Conservation (phyloP, 768 basidiomycete species). For the Boletus eberwhitei region DNA sequence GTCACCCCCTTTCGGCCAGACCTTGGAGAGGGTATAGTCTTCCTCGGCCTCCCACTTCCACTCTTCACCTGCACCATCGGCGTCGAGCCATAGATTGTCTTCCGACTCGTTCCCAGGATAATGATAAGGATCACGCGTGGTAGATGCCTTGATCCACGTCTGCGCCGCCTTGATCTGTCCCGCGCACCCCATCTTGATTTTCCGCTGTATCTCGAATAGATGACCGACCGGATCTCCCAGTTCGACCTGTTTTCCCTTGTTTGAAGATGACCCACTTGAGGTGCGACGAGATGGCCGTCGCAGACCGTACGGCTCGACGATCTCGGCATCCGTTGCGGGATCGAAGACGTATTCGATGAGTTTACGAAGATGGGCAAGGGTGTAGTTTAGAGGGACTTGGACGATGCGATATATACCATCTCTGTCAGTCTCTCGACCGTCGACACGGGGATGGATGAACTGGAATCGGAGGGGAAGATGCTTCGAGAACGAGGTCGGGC, state of each 20-base stretch:
- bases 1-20: constrained; percentile 49
- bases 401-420: constrained; percentile 62
- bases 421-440: constrained; percentile 24
- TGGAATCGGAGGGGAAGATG: constrained; percentile 67
- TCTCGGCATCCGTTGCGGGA: constrained; percentile 26
- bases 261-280: constrained; percentile 5
- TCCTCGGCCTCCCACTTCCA: constrained; percentile 74
- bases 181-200: constrained; percentile 40
- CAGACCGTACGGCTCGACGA: constrained; percentile 15
- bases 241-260: constrained; percentile 20
- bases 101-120: constrained; percentile 39
- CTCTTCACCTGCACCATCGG: constrained; percentile 38
- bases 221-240: constrained; percentile 37
- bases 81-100: constrained; percentile 29
- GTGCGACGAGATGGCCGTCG: constrained; percentile 28
- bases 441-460: constrained; percentile 38
- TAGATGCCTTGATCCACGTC: constrained; percentile 53
- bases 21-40: constrained; percentile 55
- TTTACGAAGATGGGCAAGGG: constrained; percentile 59
- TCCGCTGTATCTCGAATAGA: constrained; percentile 58
- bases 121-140: constrained; percentile 46
- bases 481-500: constrained; percentile 49
- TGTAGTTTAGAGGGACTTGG: constrained; percentile 69
- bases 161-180: constrained; percentile 52
- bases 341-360: constrained; percentile 60